Evolutionary conservation across 257 asterid genomes (phyloP), one percentile per base, ranked within the genome.

Genomic region (Nicotiana noctiflora): DNA sequence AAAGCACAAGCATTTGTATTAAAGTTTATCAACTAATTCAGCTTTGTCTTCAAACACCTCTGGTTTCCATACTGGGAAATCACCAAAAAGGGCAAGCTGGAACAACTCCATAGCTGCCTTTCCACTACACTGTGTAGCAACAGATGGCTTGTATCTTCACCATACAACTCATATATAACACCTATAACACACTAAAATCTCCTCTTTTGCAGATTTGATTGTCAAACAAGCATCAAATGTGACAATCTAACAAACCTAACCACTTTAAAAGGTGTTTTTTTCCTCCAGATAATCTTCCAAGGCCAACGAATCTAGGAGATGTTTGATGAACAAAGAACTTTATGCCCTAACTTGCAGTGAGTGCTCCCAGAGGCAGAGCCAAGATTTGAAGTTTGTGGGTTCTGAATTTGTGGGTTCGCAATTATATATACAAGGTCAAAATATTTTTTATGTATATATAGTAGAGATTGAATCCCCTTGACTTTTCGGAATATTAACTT

Each of bases 1-100:
- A 29, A 18, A 29, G 6, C 6, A 29, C 46, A 64, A 8, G 74
- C 23, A 14, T 64, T 31, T 29, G 9, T 13, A 62, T 12, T 25
- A 23, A 27, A 13, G 37, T 63, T 63, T 63, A 12, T 14, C 40
- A 2, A 64, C 12, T 31, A 34, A 29, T 29, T 29, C 72, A 15
- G 72, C 72, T 64, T 31, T 5, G 5, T 13, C 74, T 31, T 64
- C 6, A 14, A 29, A 29, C 9, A 8, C 74, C 78, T 46, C 40
- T 21, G 59, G n/a, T 46, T 46, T 72, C 78, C 15, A 34, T 72
- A 57, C 40, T 72, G 51, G 40, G 21, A 72, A 23, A 72, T 72
- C 78, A 72, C 40, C 60, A 72, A 67, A 46, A 72, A 72, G 61
- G 40, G 78, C 23, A 72, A 72, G 60, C 78, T 72, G 57, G 60